phyloP scores from a whole-genome alignment of 805 yeast genomes.

The Wickerhamomyces ciferrii region DNA sequence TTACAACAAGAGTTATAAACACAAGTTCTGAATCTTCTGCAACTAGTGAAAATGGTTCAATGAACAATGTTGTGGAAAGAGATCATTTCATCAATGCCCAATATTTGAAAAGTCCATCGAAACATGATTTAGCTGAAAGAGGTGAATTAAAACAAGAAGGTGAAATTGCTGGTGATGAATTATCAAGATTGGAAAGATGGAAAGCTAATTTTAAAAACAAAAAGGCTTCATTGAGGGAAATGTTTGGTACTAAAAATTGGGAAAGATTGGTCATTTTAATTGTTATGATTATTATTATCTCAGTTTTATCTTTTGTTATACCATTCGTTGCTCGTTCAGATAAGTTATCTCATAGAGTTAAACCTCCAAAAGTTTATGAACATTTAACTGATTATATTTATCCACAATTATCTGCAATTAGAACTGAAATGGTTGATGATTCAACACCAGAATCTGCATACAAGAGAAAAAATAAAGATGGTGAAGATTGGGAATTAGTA shows the following conservation, averaged over 20 bases:
- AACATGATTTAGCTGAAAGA: background rate
- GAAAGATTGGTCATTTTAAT: background rate
- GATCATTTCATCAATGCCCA: background rate
- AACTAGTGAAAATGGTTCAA: background rate
- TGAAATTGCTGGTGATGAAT: background rate
- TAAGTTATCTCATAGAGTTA: background rate
- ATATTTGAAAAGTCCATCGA: background rate
- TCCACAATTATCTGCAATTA: constrained; percentile 50
- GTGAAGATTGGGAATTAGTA: constrained; percentile 35
- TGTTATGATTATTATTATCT: background rate
- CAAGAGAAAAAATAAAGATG: constrained; percentile 30
- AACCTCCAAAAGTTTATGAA: background rate
- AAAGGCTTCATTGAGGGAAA: background rate
- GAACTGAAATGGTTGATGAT: constrained; percentile 60
- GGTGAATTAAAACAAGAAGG: background rate
- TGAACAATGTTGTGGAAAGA: background rate
- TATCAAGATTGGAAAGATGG: background rate
- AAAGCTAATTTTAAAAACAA: background rate
- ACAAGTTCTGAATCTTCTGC: background rate
- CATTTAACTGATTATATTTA: constrained; percentile 26
- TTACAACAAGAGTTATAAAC: background rate
- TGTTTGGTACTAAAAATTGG: constrained; percentile 4
- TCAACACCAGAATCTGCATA: constrained; percentile 56
- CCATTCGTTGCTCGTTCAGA: constrained; percentile 2
- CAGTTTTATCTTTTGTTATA: constrained; percentile 1